Evolutionary conservation across 2,329 filamentous ascomycete genomes (phyloP).

Genomic region (Apiospora aurea): DNA sequence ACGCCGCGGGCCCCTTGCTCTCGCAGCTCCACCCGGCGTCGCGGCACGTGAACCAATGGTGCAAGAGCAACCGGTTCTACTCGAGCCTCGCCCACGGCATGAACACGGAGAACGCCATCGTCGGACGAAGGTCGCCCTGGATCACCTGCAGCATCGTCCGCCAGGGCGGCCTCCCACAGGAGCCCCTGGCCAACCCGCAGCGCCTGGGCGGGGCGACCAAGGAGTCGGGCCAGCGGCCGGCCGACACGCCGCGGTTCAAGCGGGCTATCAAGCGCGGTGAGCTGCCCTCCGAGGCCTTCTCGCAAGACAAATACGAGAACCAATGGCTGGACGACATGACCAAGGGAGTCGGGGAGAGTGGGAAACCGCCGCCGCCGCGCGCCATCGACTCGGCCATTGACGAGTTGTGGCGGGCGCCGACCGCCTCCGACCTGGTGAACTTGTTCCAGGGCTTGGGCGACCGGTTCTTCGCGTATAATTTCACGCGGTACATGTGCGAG

Average conservation of each 20-base stretch:
- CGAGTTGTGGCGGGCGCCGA: conserved; percentile 5
- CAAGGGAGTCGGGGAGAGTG: too few relatives aligned
- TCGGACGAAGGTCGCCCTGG: background rate
- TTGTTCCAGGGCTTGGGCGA: background rate
- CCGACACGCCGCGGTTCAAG: conserved; percentile 7
- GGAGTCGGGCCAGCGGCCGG: background rate
- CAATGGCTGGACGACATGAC: background rate
- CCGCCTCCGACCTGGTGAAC: background rate
- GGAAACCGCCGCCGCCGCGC: background rate
- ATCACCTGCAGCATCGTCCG: background rate
- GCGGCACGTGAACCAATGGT: background rate
- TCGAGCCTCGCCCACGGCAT: background rate
- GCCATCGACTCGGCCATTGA: background rate
- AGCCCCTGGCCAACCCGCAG: background rate
- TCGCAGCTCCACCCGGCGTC: background rate
- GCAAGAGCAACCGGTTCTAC: conserved; percentile 1
- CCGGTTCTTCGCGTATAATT: background rate
- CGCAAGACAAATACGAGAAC: background rate
- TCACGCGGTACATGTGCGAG: background rate
- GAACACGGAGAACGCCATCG: background rate
- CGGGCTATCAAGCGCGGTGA: background rate
- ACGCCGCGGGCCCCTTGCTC: background rate
- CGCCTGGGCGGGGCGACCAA: background rate
- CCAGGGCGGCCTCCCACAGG: background rate
- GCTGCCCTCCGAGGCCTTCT: background rate